These are phyloP conservation scores for Hypoxylon sp. DNA, from an alignment of 2,329 filamentous ascomycete genomes.

Conservation along the genomic window DNA sequence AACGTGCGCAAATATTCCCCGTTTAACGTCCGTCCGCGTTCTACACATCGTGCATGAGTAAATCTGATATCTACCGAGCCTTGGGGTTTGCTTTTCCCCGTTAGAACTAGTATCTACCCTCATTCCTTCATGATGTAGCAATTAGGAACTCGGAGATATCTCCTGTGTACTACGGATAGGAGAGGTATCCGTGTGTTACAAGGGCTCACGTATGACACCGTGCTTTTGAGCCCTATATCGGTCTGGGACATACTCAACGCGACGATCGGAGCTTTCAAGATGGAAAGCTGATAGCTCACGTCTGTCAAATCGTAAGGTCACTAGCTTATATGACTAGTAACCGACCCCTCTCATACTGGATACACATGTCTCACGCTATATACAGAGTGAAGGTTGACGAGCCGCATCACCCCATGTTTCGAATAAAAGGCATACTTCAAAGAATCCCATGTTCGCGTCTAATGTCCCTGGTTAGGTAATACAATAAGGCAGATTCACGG, in stretches of 20 bases:
- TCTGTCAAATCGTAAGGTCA: neutral
- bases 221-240: neutral
- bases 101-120: neutral
- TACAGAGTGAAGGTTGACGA: no score
- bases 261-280: neutral
- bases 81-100: conserved; percentile 4
- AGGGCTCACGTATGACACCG: no score
- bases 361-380: neutral
- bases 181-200: no score
- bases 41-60: neutral
- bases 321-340: neutral
- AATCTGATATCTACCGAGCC: neutral
- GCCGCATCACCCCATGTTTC: neutral
- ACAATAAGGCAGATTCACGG: neutral
- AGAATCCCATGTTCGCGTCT: neutral
- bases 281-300: neutral
- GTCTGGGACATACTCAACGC: neutral
- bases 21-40: conserved; percentile 5
- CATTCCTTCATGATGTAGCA: no score
- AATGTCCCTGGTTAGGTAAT: neutral
- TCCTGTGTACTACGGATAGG: no score
- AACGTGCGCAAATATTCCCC: conserved; percentile 2
- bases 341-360: no score
- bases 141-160: no score
- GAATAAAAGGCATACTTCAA: neutral